Evolutionary conservation across 768 basidiomycete genomes (phyloP).

Genomic region (Rhodotorula babjevae): DNA sequence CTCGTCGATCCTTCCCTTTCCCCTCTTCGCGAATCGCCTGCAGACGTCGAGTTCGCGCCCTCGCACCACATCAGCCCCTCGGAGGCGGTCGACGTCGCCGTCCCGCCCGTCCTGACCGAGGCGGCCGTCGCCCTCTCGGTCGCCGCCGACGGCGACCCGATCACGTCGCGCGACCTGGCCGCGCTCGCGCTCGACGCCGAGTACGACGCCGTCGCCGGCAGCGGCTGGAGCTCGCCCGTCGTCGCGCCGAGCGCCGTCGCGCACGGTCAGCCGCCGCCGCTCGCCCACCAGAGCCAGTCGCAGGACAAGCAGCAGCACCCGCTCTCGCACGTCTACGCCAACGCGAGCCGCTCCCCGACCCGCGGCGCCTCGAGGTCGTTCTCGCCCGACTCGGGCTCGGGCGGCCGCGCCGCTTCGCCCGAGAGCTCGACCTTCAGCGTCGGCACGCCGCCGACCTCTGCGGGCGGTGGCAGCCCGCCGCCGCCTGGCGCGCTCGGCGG

Average conservation of each 20-base stretch:
- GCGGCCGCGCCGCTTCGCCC: conserved; percentile 12
- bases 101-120: conserved; percentile 37
- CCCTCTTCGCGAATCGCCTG: neutral
- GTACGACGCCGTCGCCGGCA: conserved; percentile 23
- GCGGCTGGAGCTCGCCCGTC: conserved; percentile 29
- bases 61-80: conserved; percentile 32
- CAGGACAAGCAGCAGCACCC: neutral
- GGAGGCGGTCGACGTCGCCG: conserved; percentile 37
- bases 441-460: conserved; percentile 15
- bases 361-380: conserved; percentile 13
- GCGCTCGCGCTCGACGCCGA: conserved; percentile 28
- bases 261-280: neutral
- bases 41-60: conserved; percentile 39
- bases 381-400: conserved; percentile 26
- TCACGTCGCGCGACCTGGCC: conserved; percentile 22
- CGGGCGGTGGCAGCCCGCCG: conserved; percentile 19
- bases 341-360: conserved; percentile 25
- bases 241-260: neutral
- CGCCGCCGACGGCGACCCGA: conserved; percentile 5
- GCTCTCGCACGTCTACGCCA: conserved; percentile 6
- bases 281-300: neutral
- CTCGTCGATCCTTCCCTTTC: neutral
- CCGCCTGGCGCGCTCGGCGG: conserved; percentile 2
- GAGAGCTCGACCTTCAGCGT: conserved; percentile 13
- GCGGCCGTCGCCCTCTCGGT: conserved; percentile 30